Evolutionary conservation across 805 yeast species (phyloP).

Genomic region (Candida suzukii): DNA sequence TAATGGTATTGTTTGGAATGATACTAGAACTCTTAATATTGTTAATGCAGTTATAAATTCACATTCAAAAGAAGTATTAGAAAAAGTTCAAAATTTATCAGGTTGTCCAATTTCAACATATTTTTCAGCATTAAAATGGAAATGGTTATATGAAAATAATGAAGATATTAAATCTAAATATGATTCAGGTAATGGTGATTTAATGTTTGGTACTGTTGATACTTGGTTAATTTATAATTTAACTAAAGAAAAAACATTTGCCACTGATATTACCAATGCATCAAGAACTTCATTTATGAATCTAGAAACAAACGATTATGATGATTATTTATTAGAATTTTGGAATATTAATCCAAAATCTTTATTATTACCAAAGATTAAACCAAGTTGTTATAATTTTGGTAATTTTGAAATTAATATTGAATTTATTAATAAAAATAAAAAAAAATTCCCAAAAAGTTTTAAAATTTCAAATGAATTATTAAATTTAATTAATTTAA

Average conservation of each 20-base stretch:
- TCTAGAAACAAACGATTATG: slow-evolving; percentile 68
- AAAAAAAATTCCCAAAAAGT: slow-evolving; percentile 1
- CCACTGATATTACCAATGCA: slow-evolving; percentile 88
- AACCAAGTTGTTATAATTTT: slow-evolving; percentile 69
- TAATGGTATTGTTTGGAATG: slow-evolving; percentile 95
- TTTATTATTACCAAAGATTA: slow-evolving; percentile 67
- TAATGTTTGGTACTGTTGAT: slow-evolving; percentile 92
- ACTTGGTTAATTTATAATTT: slow-evolving; percentile 87
- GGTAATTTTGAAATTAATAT: slow-evolving; percentile 66
- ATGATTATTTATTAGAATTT: slow-evolving; percentile 62
- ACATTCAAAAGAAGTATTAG: slow-evolving; percentile 48
- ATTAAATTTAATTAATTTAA: slow-evolving; percentile 34
- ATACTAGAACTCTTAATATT: slow-evolving; percentile 73
- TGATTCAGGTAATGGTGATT: slow-evolving; percentile 58
- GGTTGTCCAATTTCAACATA: slow-evolving; percentile 90
- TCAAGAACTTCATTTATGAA: slow-evolving; percentile 88
- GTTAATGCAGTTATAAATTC: slow-evolving; percentile 55
- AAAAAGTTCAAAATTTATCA: slow-evolving; percentile 52
- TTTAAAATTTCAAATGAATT: slow-evolving; percentile 29
- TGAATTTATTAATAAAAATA: slow-evolving; percentile 17
- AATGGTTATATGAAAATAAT: slow-evolving; percentile 84
- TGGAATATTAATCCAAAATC: slow-evolving; percentile 72
- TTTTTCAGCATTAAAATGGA: slow-evolving; percentile 83
- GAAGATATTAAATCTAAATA: slow-evolving; percentile 59
- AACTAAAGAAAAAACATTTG: slow-evolving; percentile 61